A percentile compares a stretch with the other conserved stretches of the same genome.
phyloP scores from a whole-genome alignment of 1,284 basidiomycete species.

The Malassezia equina region DNA sequence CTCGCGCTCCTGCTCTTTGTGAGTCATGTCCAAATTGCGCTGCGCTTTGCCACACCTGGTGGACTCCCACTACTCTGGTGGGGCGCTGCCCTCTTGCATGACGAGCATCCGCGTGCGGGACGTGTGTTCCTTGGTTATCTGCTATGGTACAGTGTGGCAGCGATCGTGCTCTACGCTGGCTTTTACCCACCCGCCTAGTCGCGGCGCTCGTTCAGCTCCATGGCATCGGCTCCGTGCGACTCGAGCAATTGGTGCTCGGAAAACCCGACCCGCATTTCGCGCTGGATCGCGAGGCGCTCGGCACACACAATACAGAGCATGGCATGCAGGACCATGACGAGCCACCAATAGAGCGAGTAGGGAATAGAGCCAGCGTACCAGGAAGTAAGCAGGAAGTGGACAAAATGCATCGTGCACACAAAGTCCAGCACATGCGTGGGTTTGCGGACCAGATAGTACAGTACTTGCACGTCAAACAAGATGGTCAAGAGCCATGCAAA shows the following conservation, averaged over 20 bases:
- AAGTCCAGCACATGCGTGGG: slow-evolving; percentile 93
- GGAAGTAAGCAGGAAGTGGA: slow-evolving; percentile 79
- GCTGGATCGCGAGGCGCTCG: slow-evolving; percentile 76
- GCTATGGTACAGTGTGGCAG: slow-evolving; percentile 62
- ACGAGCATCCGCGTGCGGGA: neutral
- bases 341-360: slow-evolving; percentile 51
- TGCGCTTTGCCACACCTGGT: slow-evolving; percentile 63
- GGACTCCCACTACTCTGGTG: slow-evolving; percentile 70
- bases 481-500: slow-evolving; percentile 8
- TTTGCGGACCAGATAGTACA: slow-evolving; percentile 75
- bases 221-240: neutral
- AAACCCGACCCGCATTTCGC: slow-evolving; percentile 61
- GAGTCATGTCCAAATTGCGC: slow-evolving; percentile 80
- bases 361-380: slow-evolving; percentile 81
- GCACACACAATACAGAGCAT: slow-evolving; percentile 66
- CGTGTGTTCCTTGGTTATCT: slow-evolving; percentile 60
- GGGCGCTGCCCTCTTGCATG: slow-evolving; percentile 48
- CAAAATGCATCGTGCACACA: slow-evolving; percentile 73
- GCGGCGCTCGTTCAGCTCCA: slow-evolving; percentile 3
- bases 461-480: slow-evolving; percentile 57
- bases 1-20: slow-evolving; percentile 60
- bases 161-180: slow-evolving; percentile 68
- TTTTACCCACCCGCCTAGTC: slow-evolving; percentile 77
- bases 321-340: slow-evolving; percentile 61
- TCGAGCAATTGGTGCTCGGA: slow-evolving; percentile 9